Conservation (phyloP, 805 yeast genomes). For the Metschnikowia peoriensis region DNA sequence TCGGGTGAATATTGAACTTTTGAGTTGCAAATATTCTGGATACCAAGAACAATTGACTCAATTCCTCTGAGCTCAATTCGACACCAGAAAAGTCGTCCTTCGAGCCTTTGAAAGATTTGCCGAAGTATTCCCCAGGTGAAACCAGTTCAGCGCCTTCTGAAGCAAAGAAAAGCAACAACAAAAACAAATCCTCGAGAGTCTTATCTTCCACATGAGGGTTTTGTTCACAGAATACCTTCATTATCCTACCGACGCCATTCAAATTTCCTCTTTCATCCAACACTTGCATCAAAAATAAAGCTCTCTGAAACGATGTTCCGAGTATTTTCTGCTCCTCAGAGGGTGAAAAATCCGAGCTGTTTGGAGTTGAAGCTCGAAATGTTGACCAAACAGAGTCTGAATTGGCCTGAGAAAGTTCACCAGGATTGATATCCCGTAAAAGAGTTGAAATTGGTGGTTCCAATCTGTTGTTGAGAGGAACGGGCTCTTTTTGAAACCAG, state of each 20-base stretch:
- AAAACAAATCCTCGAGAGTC: conserved; percentile 41
- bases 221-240: conserved; percentile 34
- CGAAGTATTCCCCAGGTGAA: background rate
- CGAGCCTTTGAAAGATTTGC: background rate
- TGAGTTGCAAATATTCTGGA: conserved; percentile 38
- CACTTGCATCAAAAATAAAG: conserved; percentile 51
- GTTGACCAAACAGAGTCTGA: conserved; percentile 3
- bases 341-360: background rate
- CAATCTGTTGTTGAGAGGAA: conserved; percentile 50
- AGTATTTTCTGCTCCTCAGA: conserved; percentile 4
- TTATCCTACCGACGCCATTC: conserved; percentile 45
- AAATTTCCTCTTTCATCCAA: conserved; percentile 31
- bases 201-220: conserved; percentile 16
- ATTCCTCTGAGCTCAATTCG: conserved; percentile 43
- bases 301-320: conserved; percentile 32
- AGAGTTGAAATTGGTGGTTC: conserved; percentile 34
- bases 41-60: conserved; percentile 28
- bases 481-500: conserved; percentile 50
- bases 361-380: conserved; percentile 16
- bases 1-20: conserved; percentile 38
- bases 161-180: conserved; percentile 44
- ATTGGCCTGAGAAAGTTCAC: background rate
- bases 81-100: conserved; percentile 13
- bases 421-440: background rate
- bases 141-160: conserved; percentile 2